phyloP scores from a whole-genome alignment of 2,329 filamentous ascomycete genomes.

The Talaromyces funiculosus region DNA sequence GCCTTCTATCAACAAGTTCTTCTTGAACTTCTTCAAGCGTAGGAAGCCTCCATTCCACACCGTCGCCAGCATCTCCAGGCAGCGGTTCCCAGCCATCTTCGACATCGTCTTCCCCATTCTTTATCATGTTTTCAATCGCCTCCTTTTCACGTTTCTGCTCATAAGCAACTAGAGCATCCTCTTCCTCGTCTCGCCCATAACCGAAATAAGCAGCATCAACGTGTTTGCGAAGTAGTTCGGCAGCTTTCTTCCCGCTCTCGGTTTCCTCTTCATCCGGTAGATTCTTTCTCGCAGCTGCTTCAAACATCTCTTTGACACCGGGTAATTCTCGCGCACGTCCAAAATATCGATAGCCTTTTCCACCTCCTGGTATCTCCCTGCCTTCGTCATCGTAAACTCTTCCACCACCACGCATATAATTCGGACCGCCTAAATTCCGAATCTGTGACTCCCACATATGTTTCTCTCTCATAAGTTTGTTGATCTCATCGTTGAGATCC shows the following conservation, averaged over 20 bases:
- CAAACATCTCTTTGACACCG: slow-evolving; percentile 93
- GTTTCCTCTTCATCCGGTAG: slow-evolving; percentile 65
- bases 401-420: slow-evolving; percentile 77
- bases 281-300: slow-evolving; percentile 60
- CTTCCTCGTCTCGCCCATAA: slow-evolving; percentile 88
- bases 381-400: slow-evolving; percentile 70
- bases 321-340: slow-evolving; percentile 83
- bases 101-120: slow-evolving; percentile 51
- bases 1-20: slow-evolving; percentile 80
- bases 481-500: slow-evolving; percentile 98
- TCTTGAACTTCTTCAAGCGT: slow-evolving; percentile 89
- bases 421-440: slow-evolving; percentile 88
- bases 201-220: slow-evolving; percentile 96
- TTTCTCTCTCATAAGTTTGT: slow-evolving; percentile 98
- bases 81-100: slow-evolving; percentile 75
- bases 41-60: slow-evolving; percentile 74
- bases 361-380: slow-evolving; percentile 63
- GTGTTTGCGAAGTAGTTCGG: slow-evolving; percentile 50
- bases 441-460: slow-evolving; percentile 99
- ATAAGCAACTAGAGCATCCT: slow-evolving; percentile 71
- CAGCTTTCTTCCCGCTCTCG: slow-evolving; percentile 45
- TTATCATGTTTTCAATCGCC: slow-evolving; percentile 64
- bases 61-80: slow-evolving; percentile 81
- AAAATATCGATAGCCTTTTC: slow-evolving; percentile 92
- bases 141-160: slow-evolving; percentile 80